phyloP scores from a whole-genome alignment of 345 rosid genomes.

The Eucalyptus curtisii region DNA sequence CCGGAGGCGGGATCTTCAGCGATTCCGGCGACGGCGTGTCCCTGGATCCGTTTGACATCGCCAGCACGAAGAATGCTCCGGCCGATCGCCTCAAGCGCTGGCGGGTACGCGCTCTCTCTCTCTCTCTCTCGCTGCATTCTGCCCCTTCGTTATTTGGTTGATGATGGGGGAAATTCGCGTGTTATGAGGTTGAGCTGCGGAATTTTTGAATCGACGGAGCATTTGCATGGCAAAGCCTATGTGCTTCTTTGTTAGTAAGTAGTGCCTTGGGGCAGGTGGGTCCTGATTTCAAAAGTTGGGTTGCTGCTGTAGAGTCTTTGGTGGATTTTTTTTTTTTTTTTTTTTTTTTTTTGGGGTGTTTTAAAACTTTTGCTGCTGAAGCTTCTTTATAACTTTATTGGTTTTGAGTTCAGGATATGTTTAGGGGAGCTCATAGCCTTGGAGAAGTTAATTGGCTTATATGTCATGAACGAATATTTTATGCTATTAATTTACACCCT shows the following conservation, averaged over 20 bases:
- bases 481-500: background rate
- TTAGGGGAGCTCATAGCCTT: background rate
- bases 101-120: constrained; percentile 38
- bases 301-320: background rate
- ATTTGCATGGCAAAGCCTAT: background rate
- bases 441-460: background rate
- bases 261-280: background rate
- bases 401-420: background rate
- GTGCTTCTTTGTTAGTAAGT: background rate
- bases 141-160: background rate
- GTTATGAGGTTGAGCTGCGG: background rate
- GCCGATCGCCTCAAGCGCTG: constrained; percentile 69
- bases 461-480: background rate
- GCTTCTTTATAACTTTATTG: background rate
- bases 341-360: background rate
- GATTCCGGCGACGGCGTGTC: constrained; percentile 7
- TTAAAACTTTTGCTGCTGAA: background rate
- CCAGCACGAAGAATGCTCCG: constrained; percentile 69
- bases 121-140: background rate
- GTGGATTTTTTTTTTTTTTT: background rate
- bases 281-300: background rate
- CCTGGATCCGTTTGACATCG: constrained; percentile 45
- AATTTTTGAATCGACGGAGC: background rate
- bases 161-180: background rate
- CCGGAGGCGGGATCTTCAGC: constrained; percentile 11